phyloP scores from a whole-genome alignment of 164 flowering plant genomes.

The Saururus chinensis region DNA sequence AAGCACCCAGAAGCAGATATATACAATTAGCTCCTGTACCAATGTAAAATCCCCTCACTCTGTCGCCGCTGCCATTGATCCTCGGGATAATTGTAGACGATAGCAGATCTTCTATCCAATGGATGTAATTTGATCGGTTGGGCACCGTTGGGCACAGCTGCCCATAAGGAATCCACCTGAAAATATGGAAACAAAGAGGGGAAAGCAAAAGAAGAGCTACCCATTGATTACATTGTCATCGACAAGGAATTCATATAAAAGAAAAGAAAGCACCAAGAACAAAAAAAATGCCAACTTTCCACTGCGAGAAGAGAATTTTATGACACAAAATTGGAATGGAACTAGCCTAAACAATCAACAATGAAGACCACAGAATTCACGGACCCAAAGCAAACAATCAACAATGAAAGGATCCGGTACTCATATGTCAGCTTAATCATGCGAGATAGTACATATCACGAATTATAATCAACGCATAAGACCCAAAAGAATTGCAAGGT shows the following conservation, averaged over 20 bases:
- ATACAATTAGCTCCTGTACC: slow-evolving; percentile 97
- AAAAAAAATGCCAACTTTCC: background rate
- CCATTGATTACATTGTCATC: background rate
- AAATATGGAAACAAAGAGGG: slow-evolving; percentile 2
- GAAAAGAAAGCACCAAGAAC: no score
- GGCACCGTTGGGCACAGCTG: slow-evolving; percentile 95
- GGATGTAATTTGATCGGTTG: slow-evolving; percentile 87
- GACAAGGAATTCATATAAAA: no score
- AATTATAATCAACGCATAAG: no score
- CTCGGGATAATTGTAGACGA: slow-evolving; percentile 48
- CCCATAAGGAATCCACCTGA: slow-evolving; percentile 99
- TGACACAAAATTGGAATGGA: no score
- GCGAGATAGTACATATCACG: no score
- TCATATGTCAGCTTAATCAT: no score
- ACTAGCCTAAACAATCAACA: no score
- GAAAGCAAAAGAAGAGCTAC: background rate
- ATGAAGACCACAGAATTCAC: no score
- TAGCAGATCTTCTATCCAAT: slow-evolving; percentile 89
- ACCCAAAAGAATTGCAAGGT: no score
- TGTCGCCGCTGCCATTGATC: slow-evolving; percentile 14
- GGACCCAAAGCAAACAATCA: no score
- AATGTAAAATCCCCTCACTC: slow-evolving; percentile 75
- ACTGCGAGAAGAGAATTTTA: no score
- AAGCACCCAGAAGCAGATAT: slow-evolving; percentile 94
- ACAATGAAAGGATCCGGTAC: no score